Evolutionary conservation across 2,329 filamentous ascomycete genomes (phyloP), one percentile per base, ranked within the genome.

Genomic region (Pseudogymnoascus sp.): DNA sequence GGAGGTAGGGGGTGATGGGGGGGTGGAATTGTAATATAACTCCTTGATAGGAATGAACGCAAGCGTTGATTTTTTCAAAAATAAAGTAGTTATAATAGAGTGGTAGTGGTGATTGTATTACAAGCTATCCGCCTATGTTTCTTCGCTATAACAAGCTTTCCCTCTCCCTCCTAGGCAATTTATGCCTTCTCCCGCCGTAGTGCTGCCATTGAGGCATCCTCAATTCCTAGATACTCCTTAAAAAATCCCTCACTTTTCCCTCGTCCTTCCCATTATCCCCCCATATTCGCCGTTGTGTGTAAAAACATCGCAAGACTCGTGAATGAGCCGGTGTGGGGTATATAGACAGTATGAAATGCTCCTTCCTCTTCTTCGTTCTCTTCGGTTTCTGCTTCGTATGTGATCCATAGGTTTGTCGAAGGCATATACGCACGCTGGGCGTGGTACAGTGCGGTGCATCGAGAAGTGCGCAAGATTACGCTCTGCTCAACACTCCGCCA

Each of bases 331-430:
- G 42, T 52, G 42, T 52, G 42, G 42, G 42, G 42, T 52, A 52
- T 52, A 52, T 52, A 31, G 25, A 52, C 25, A 29, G 42, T 52
- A 52, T 52, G 42, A 52, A 52, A 52, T 52, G 25, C 42, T n/a
- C 25, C 25, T 29, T 29, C 7, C 42, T 52, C 42, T 15, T 10
- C 42, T 10, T 15, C 25, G 25, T 52, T n/a, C 13, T 31, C 21
- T n/a, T 13, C 21, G 2, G 4, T 27, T n/a, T 3, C 3, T n/a
- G 25, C 25, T 15, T 48, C 25, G 25, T 29, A 15, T 40, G 13
- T 48, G 25, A 10, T 29, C 25, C 25, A 4, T 29, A 25, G 12
- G 42, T 9, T 8, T 25, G 42, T 48, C 42, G 10, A 12, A 1
- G 9, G 1, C 25, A 45, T 21, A 21, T 45, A 45, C 13, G 10